These are phyloP conservation scores for Paraleonurus japonicus DNA, from an alignment of 257 asterid species.

Conservation along the genomic window DNA sequence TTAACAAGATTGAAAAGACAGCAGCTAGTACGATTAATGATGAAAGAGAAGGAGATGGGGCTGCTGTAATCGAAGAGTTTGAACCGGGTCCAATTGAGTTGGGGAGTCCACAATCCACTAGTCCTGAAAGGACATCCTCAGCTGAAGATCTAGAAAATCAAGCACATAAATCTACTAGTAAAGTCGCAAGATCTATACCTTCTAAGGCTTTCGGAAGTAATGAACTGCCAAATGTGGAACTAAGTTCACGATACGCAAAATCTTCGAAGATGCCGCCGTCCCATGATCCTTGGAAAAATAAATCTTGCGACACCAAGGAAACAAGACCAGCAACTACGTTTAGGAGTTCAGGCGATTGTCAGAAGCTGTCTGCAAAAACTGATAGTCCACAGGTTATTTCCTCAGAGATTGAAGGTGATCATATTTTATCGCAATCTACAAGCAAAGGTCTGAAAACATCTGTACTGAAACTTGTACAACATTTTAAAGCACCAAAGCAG, in stretches of 20 bases:
- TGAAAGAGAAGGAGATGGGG: constrained; percentile 29
- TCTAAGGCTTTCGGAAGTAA: constrained; percentile 30
- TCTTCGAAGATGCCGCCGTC: constrained; percentile 31
- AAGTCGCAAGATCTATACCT: constrained; percentile 28
- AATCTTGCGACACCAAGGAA: constrained; percentile 31
- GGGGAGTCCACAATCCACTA: constrained; percentile 28
- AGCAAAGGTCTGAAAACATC: constrained; percentile 47
- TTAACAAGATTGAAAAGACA: constrained; percentile 27
- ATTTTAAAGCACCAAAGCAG: constrained; percentile 51
- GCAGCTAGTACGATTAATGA: constrained; percentile 24
- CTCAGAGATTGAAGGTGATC: constrained; percentile 38
- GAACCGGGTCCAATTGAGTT: constrained; percentile 18
- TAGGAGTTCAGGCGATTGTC: constrained; percentile 32
- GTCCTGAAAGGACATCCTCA: constrained; percentile 30
- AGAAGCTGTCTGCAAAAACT: constrained; percentile 23
- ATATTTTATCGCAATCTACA: constrained; percentile 29
- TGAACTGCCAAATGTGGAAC: constrained; percentile 35
- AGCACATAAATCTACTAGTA: constrained; percentile 26
- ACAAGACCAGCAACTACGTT: constrained; percentile 18
- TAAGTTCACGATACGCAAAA: constrained; percentile 30
- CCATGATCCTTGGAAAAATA: constrained; percentile 34
- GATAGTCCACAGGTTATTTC: constrained; percentile 25
- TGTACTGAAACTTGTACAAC: constrained; percentile 49
- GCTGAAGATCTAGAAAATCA: constrained; percentile 25
- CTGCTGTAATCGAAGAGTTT: constrained; percentile 25